Conservation (phyloP, 2,329 filamentous ascomycete genomes). For the Sclerotinia borealis region DNA sequence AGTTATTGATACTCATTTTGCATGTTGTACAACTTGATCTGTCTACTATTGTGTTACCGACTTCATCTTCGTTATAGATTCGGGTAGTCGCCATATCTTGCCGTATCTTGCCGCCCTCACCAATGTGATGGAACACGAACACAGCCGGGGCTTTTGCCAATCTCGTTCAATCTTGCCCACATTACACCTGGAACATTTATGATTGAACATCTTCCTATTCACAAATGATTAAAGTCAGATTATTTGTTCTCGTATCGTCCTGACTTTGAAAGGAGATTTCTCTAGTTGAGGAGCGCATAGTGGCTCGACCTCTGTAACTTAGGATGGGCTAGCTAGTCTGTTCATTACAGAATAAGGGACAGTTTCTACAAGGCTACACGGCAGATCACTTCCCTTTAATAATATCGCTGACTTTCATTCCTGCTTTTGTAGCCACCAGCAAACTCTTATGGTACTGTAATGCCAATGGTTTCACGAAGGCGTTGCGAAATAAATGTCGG, state of each 20-base stretch:
- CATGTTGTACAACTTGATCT: constrained; percentile 1
- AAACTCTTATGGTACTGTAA: not conserved
- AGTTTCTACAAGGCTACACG: constrained; percentile 8
- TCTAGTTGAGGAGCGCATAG: not conserved
- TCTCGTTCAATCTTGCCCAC: not conserved
- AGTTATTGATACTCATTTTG: not conserved
- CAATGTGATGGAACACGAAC: not conserved
- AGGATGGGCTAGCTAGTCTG: not conserved
- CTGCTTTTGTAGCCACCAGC: not conserved
- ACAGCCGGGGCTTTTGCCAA: not conserved
- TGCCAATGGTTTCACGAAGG: not conserved
- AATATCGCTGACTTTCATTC: not conserved
- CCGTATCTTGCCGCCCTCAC: constrained; percentile 5
- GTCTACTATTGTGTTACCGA: constrained; percentile 2
- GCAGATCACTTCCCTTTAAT: not conserved
- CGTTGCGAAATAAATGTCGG: not conserved
- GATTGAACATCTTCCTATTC: not conserved
- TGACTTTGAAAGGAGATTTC: not conserved
- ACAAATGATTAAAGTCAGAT: not conserved
- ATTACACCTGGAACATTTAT: not conserved
- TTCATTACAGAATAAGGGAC: not conserved
- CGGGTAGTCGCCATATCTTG: constrained; percentile 7
- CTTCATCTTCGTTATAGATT: constrained; percentile 1
- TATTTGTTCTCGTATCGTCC: not conserved
- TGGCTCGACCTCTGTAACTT: not conserved